phyloP scores from a whole-genome alignment of 352 stramenopile species.

The Phytophthora tentaculata region DNA sequence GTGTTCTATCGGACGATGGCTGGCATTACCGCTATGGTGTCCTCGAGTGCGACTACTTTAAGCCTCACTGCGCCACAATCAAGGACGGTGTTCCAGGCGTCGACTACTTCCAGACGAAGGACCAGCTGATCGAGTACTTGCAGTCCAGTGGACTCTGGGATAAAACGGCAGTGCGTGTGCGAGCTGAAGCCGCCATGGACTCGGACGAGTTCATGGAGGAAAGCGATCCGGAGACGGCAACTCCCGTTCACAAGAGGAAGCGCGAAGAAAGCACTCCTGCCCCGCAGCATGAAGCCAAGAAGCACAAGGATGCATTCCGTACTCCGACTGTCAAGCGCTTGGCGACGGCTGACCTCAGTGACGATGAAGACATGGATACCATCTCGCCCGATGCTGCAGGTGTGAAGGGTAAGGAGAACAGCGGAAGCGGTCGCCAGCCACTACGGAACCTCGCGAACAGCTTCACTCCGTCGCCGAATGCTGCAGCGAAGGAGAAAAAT shows the following conservation, averaged over 20 bases:
- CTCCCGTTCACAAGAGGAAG: conserved; percentile 33
- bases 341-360: conserved; percentile 17
- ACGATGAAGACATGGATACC: conserved; percentile 39
- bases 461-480: conserved; percentile 72
- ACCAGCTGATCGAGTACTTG: conserved; percentile 55
- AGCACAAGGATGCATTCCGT: conserved; percentile 34
- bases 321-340: conserved; percentile 35
- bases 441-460: conserved; percentile 55
- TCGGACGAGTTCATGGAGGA: conserved; percentile 37
- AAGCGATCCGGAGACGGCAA: conserved; percentile 20
- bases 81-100: conserved; percentile 40
- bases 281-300: conserved; percentile 28
- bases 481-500: conserved; percentile 23
- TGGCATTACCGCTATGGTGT: conserved; percentile 54
- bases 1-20: conserved; percentile 47
- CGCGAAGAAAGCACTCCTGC: conserved; percentile 28
- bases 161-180: conserved; percentile 47
- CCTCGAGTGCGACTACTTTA: conserved; percentile 79
- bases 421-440: conserved; percentile 30
- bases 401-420: conserved; percentile 39
- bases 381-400: conserved; percentile 52
- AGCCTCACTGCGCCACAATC: conserved; percentile 47
- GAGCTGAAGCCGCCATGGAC: conserved; percentile 38
- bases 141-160: conserved; percentile 59
- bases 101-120: conserved; percentile 63